Percentiles rank a stretch among this genome's conserved stretches.
Conservation (phyloP, 192 early-diverging fungal species). For the Entomortierella chlamydospora region DNA sequence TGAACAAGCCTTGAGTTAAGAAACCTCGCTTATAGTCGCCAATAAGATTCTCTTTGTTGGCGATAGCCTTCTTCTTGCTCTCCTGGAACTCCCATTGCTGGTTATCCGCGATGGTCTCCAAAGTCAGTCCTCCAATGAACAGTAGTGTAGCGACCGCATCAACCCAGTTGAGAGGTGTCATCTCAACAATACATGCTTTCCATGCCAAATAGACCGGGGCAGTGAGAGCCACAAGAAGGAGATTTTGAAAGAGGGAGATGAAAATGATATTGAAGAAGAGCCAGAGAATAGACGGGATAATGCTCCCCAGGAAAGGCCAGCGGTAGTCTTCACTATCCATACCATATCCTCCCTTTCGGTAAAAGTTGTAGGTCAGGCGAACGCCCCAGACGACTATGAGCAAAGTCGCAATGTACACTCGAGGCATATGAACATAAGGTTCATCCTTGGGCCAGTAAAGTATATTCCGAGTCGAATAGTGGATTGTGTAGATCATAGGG, state of each 20-base stretch:
- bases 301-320: conserved; percentile 63
- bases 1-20: conserved; percentile 77
- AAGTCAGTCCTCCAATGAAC: conserved; percentile 60
- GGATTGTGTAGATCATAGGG: conserved; percentile 71
- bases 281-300: conserved; percentile 27
- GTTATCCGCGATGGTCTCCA: conserved; percentile 81
- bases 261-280: conserved; percentile 76
- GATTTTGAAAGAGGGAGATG: conserved; percentile 79
- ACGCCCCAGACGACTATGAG: conserved; percentile 76
- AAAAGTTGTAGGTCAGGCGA: conserved; percentile 84
- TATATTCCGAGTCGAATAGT: conserved; percentile 65
- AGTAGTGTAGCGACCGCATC: conserved; percentile 60
- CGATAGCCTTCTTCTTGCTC: conserved; percentile 60
- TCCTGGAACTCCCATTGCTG: conserved; percentile 85
- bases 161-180: conserved; percentile 40
- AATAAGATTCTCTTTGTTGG: conserved; percentile 24
- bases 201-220: conserved; percentile 63
- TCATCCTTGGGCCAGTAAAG: conserved; percentile 37
- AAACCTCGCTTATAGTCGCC: conserved; percentile 75
- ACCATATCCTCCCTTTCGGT: conserved; percentile 80
- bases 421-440: conserved; percentile 22
- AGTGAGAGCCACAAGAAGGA: conserved; percentile 72
- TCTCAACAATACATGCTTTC: conserved; percentile 5
- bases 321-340: conserved; percentile 80
- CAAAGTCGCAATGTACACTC: conserved; percentile 47